Evolutionary conservation across 2,329 filamentous ascomycete genomes (phyloP).

Genomic region (Mariannaea sp.): DNA sequence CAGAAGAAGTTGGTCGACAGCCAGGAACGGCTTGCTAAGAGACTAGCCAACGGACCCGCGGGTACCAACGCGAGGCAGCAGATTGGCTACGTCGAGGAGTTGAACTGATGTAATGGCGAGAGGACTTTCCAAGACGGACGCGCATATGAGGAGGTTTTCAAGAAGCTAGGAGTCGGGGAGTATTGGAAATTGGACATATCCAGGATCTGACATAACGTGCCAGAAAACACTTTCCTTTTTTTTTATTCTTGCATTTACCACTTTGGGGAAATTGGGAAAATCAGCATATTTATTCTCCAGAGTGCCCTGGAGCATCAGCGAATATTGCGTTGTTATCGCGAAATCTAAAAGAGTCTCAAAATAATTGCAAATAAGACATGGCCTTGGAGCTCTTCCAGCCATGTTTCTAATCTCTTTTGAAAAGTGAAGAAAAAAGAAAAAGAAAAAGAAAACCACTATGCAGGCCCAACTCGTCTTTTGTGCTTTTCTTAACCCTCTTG

Average conservation of each 20-base stretch:
- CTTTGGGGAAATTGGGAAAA: not conserved
- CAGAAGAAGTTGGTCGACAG: conserved; percentile 59
- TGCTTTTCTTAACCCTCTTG: no score
- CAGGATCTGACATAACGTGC: not conserved
- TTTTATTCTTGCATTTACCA: no score
- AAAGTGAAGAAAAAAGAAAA: not conserved
- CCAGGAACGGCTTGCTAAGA: conserved; percentile 47
- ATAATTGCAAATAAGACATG: not conserved
- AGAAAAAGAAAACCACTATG: no score
- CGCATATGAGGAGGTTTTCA: conserved; percentile 8
- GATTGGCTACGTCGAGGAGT: conserved; percentile 62
- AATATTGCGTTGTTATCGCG: not conserved
- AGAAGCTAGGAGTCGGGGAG: conserved; percentile 19
- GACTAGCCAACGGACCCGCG: conserved; percentile 49
- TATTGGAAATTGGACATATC: conserved; percentile 1
- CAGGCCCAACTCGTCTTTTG: no score
- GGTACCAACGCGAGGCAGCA: conserved; percentile 47
- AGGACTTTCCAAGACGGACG: not conserved
- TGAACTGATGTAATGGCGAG: conserved; percentile 43
- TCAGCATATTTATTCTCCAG: not conserved
- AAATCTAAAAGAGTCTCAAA: not conserved
- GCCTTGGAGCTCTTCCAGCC: conserved; percentile 17
- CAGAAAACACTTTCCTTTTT: no score
- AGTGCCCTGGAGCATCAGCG: not conserved
- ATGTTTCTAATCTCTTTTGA: not conserved